Evolutionary conservation across 2,329 filamentous ascomycete genomes (phyloP), one percentile per base, ranked within the genome.

Genomic region (Xylaria sp.): DNA sequence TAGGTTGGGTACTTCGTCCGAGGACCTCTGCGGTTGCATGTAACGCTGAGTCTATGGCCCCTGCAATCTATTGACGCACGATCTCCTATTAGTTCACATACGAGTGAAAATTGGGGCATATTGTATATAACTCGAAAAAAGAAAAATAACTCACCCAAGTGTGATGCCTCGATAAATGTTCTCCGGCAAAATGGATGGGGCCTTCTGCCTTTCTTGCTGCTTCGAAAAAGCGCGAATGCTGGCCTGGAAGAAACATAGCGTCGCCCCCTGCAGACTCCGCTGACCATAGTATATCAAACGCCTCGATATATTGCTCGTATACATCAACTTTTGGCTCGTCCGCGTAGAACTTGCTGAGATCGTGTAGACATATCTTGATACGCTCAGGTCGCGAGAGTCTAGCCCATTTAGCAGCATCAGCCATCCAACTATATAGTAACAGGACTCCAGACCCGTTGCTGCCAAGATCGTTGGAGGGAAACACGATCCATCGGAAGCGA

Each of bases 401-500:
- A 1, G 20, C 48, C 70, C 67, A 72, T 11, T 66, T 68, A 3
- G 36, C 17, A 17, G 70, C 70, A 31, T 72, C 69, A 3, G 33
- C 49, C 69, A 71, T 71, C 64, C 70, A 66, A 40, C 46, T 42
- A 54, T 71, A 71, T 1, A 71, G 57, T 4, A 71, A 33, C 13
- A 71, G 56, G 31, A 67, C 64, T 10, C 67, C 70, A 2, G 70
- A 65, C 3, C 64, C 61, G 10, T 54, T 33, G 13, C 42, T n/a
- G 5, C 67, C 70, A 6, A 68, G 33, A 44, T 67, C 48, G 56
- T 71, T 63, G 15, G 70, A 71, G 4, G 70, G 70, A 42, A 49
- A 71, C 3, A 71, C 70, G 20, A 71, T 71, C 70, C 70, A 71
- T 5, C 70, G 58, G 59, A 71, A 57, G 1, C 63, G 70, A 4